Base-by-base conservation (phyloP, 495 filamentous ascomycete species). In the Parathielavia appendiculata region DNA sequence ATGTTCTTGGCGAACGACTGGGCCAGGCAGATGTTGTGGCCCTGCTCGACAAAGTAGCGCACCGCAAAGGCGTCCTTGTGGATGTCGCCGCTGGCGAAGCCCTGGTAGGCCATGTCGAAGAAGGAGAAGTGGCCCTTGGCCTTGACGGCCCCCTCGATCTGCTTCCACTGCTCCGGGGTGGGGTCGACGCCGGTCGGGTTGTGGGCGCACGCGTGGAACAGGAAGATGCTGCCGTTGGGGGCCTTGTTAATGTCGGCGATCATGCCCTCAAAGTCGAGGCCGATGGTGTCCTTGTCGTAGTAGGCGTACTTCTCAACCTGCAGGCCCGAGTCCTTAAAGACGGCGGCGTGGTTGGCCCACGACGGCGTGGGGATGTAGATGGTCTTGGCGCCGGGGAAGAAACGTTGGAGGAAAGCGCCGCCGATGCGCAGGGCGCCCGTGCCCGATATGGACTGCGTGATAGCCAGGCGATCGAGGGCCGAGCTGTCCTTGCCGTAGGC, bases 1-100 rank as follows among this genome's bases (percentile, higher is more conserved):
- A 98, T 98, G 83, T 98, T 98, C 89, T 98, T 98, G 71, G 93
- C 93, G 75, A 98, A 98, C 53, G 88, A 92, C 80, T 98, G 93
- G 66, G 89, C 86, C 60, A 98, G 83, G 68, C 81, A 84, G 66
- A 95, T 86, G 71, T 87, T 83, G 79, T 96, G 92, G 67, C 92
- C 93, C 76, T 98, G 79, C 73, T 86, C 82, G 69, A 97, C 83
- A 69, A 98, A 98, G 81, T 96, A 77, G 57, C 93, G 80, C 44
- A 96, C 82, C 56, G 93, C 87, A 65, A 95, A 97, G 59, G 93
- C 93, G 74, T 98, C 93, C 68, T 81, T 81, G 76, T 96, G 82
- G 49, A 91, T 92, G 76, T 95, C 85, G 58, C 93, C 93, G 61
- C 86, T 91, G 52, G 93, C 93, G 68, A 98, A 98, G 62, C 93